Conservation (phyloP, 2,329 filamentous ascomycete species). For the Shiraia bambusicola region DNA sequence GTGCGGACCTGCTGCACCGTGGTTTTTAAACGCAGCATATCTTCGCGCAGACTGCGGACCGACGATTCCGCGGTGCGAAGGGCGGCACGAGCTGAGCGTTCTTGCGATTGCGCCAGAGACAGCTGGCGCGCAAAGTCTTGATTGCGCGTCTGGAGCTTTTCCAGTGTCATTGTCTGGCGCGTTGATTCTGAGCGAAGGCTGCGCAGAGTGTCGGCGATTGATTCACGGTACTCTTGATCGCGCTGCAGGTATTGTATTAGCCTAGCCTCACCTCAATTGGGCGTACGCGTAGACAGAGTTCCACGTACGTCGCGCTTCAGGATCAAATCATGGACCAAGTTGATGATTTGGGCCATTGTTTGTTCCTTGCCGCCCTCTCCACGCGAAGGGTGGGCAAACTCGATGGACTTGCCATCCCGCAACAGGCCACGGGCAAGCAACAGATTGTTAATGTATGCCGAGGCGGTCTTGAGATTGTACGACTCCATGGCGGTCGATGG, state of each 20-base stretch:
- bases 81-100: conserved; percentile 68
- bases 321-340: conserved; percentile 90
- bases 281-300: neutral
- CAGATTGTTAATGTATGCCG: conserved; percentile 66
- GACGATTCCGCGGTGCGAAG: conserved; percentile 73
- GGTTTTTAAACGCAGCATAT: conserved; percentile 75
- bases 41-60: conserved; percentile 77
- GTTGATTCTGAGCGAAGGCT: conserved; percentile 72
- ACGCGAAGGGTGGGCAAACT: conserved; percentile 74
- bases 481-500: conserved; percentile 46
- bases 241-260: conserved; percentile 60
- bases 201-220: conserved; percentile 75
- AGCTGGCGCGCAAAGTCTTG: conserved; percentile 59
- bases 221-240: conserved; percentile 86
- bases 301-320: conserved; percentile 77
- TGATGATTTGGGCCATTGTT: conserved; percentile 84
- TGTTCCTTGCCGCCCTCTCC: conserved; percentile 63
- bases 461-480: conserved; percentile 61
- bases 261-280: neutral
- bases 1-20: conserved; percentile 80
- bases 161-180: conserved; percentile 70
- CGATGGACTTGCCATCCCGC: conserved; percentile 68
- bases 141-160: conserved; percentile 56
- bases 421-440: conserved; percentile 64
- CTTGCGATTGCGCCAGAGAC: conserved; percentile 66